Evolutionary conservation across 1,139 yeast genomes (phyloP), one percentile per base, ranked within the genome.

Genomic region (Wickerhamomyces sp.): DNA sequence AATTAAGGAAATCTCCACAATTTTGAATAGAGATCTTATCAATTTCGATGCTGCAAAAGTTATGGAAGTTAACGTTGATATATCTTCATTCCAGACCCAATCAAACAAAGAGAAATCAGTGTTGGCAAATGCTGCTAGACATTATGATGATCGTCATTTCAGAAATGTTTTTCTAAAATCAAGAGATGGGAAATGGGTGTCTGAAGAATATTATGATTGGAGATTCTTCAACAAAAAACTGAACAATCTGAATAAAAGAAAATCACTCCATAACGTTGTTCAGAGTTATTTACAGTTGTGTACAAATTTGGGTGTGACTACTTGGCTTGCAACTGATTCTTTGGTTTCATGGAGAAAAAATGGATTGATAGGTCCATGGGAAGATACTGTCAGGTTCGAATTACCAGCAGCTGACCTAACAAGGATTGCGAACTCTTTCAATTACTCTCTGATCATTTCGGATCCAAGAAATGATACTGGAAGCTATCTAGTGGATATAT

Each of bases 281-380:
- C 59, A 78, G 43, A 74, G 75, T 5, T 78, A 79, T 77, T 58
- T 77, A 15, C 65, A 66, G 18, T 69, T 76, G 45, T 59, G 76
- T 15, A 56, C 62, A 10, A 63, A 68, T 36, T 36, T 69, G 14
- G 77, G 75, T 4, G 49, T 77, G n/a, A 62, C 62, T 27, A 64
- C 80, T 0, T 78, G 82, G 82, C 50, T 77, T 11, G 69, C 79
- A 0, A 77, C 74, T 52, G 82, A 79, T 2, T 60, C 80, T 0
- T 58, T 78, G 40, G 57, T 75, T 15, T 78, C 81, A 6, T 77
- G 82, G 81, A 66, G 67, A 49, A 68, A 76, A 70, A 78, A 77
- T 51, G 81, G 81, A 0, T 55, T 75, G 51, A 63, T 64, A 36
- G 66, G 76, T 43, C 82, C 82, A 1, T 78, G 81, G 81, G 81